A percentile compares a stretch with the other conserved stretches of the same genome.
Evolutionary conservation across 78 protist species (phyloP).

Genomic region (Monosiga brevicollis): DNA sequence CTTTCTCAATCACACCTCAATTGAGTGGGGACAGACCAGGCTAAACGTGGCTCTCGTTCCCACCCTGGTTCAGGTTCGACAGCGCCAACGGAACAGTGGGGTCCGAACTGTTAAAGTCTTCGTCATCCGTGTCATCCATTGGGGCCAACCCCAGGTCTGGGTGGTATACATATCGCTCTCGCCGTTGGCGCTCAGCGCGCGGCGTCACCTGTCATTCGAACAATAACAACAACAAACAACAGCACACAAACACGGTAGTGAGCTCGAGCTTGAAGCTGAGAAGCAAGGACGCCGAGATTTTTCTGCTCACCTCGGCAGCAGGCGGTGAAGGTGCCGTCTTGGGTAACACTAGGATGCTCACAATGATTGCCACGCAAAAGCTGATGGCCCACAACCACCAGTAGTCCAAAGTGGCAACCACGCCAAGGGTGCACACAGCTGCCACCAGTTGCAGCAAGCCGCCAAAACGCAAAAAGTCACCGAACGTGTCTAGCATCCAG

Average conservation of each 20-base stretch:
- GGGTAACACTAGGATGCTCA: background rate
- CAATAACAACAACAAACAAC: background rate
- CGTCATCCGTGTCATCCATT: background rate
- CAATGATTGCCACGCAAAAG: background rate
- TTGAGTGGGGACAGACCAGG: too few species aligned
- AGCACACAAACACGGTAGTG: background rate
- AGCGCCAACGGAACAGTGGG: too few species aligned
- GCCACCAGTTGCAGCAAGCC: slow-evolving; percentile 1
- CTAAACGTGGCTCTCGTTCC: too few species aligned
- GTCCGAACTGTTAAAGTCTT: too few species aligned
- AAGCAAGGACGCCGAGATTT: background rate
- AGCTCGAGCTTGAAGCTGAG: background rate
- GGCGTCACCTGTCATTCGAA: background rate
- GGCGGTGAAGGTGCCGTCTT: background rate
- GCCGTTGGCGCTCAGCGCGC: background rate
- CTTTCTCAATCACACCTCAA: too few species aligned
- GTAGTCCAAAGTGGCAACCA: background rate
- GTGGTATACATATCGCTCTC: background rate
- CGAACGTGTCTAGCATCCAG: background rate
- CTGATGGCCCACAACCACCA: background rate
- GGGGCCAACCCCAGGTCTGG: background rate
- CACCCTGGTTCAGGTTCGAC: too few species aligned
- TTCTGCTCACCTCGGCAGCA: background rate
- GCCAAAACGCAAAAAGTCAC: slow-evolving; percentile 21
- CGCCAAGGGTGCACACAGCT: background rate